These are phyloP conservation scores for Calocera cornea DNA, from an alignment of 768 basidiomycete genomes.

Conservation along the genomic window DNA sequence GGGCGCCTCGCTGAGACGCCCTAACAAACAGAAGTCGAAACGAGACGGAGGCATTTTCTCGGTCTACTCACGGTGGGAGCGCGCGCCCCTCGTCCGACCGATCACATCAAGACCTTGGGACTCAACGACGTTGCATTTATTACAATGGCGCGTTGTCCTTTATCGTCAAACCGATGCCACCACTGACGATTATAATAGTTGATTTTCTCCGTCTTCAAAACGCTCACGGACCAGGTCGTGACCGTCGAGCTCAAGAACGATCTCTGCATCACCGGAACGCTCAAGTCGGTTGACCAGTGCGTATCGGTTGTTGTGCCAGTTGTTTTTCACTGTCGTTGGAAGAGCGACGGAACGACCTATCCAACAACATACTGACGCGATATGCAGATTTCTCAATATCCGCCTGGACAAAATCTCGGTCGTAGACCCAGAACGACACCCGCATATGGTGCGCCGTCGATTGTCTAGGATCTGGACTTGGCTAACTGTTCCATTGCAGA, in stretches of 20 bases:
- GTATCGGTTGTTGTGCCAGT: constrained; percentile 22
- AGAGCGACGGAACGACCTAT: constrained; percentile 3
- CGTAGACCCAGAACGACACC: constrained; percentile 81
- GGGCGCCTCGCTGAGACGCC: too few species aligned
- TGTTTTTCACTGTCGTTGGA: too few species aligned
- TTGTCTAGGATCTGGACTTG: not conserved
- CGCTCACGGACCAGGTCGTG: constrained; percentile 91
- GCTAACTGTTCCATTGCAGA: constrained; percentile 34
- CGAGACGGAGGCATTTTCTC: not conserved
- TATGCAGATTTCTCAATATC: constrained; percentile 78
- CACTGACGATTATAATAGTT: constrained; percentile 35
- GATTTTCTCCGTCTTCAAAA: constrained; percentile 98
- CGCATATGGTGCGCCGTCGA: constrained; percentile 72
- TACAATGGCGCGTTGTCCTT: not conserved
- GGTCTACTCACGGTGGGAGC: not conserved
- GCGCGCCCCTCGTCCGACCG: too few species aligned
- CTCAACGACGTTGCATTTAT: not conserved
- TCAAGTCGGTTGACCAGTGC: constrained; percentile 97
- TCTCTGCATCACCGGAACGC: constrained; percentile 82
- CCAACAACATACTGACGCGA: constrained; percentile 6
- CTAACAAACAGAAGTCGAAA: too few species aligned
- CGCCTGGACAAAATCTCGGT: constrained; percentile 88
- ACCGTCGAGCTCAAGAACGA: constrained; percentile 98
- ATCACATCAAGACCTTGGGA: too few species aligned
- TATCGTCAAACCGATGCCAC: not conserved